Conservation (phyloP, 441 rosid species). For the Sinapis alba region DNA sequence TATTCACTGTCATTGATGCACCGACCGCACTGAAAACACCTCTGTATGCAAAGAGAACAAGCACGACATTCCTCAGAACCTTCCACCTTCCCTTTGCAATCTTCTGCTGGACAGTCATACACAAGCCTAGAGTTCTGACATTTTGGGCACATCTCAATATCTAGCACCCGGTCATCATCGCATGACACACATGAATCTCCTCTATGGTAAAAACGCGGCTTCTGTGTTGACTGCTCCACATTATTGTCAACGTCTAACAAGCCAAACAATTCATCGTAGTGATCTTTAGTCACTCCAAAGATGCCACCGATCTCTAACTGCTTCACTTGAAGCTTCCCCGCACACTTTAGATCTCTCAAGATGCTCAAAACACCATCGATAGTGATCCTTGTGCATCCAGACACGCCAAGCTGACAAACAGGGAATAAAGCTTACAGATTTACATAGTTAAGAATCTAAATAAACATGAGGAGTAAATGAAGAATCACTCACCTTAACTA, state of each 20-base stretch:
- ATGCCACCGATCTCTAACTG: slow-evolving; percentile 80
- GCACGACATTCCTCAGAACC: slow-evolving; percentile 61
- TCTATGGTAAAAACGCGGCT: slow-evolving; percentile 74
- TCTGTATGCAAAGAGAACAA: slow-evolving; percentile 76
- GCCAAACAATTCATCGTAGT: slow-evolving; percentile 67
- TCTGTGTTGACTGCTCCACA: slow-evolving; percentile 39
- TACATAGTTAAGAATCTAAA: no score
- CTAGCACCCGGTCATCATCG: slow-evolving; percentile 65
- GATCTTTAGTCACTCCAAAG: slow-evolving; percentile 68
- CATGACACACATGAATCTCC: slow-evolving; percentile 62
- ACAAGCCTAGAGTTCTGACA: slow-evolving; percentile 78
- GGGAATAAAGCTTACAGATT: no score
- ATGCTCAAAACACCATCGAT: slow-evolving; percentile 65
- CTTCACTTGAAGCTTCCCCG: slow-evolving; percentile 57
- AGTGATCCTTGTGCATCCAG: slow-evolving; percentile 87
- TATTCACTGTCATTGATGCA: slow-evolving; percentile 84
- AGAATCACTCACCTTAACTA: slow-evolving; percentile 70
- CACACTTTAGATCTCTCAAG: slow-evolving; percentile 59
- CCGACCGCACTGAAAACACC: slow-evolving; percentile 89
- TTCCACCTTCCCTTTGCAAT: slow-evolving; percentile 54
- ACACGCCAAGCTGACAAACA: slow-evolving; percentile 70
- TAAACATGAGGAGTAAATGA: no score
- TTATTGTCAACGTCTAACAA: slow-evolving; percentile 54
- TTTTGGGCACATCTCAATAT: slow-evolving; percentile 87
- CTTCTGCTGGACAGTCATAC: slow-evolving; percentile 88